Base-by-base conservation (phyloP, 306 rosid species). In the Quercus wislizeni region DNA sequence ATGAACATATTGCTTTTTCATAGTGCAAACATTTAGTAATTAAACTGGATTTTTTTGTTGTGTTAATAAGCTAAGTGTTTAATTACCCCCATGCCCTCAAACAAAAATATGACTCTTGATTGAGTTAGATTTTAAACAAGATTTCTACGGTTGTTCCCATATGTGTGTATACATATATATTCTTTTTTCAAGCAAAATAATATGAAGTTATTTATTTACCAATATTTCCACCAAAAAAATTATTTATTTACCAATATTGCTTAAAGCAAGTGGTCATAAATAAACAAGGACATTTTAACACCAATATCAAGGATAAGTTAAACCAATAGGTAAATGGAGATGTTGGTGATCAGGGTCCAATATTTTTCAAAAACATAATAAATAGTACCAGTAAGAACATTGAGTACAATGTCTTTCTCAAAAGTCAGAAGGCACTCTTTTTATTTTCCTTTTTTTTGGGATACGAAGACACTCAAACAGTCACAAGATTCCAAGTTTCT, bases 401-500 rank as follows among this genome's bases (percentile, higher is more conserved):
- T 76, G 74, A 30, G 56, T 0, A 73, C 79, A 86, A 74, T 78
- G 56, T 82, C 72, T 73, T 84, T 85, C 28, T 30, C 72, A 33
- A 17, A 33, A 19, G 72, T 68, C 52, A 82, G 55, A 85, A 85
- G 85, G 61, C 79, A 74, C 61, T 76, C 51, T 7, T 41, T 41
- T 38, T 38, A 38, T 38, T 38, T 38, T 38, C 43, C 43, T 38
- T 7, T 38, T 38, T 5, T 6, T 35, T 35, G 43, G 1, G 43
- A 35, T 35, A 35, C 46, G 2, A 41, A 41, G 46, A 41, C 46
- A 41, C 46, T 70, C 28, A 78, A 67, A 46, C 78, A 75, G 52
- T 35, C 51, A 63, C n/a, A 77, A 81, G 87, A 84, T 85, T 87
- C 84, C 78, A 76, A 80, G 70, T 55, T 64, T 67, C 77, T 23